phyloP scores from a whole-genome alignment of 805 yeast species.

The Yamadazyma endophytica region DNA sequence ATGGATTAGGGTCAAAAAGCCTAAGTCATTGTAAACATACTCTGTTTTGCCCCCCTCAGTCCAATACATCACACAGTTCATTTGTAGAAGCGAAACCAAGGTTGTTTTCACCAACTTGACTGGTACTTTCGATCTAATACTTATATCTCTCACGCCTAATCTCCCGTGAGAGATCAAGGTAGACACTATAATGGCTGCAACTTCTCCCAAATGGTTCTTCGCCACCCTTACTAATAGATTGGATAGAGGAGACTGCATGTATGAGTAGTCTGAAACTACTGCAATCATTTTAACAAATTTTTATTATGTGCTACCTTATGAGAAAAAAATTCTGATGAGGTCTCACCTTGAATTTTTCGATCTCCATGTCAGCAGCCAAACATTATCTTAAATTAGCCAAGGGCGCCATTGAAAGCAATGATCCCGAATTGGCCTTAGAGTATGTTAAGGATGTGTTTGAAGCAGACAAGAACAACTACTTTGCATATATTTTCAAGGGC shows the following conservation, averaged over 20 bases:
- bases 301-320: not conserved
- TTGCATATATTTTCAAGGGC: slow-evolving; percentile 69
- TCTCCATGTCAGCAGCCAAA: slow-evolving; percentile 17
- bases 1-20: slow-evolving; percentile 61
- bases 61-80: slow-evolving; percentile 71
- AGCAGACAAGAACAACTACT: slow-evolving; percentile 53
- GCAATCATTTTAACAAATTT: slow-evolving; percentile 5
- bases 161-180: slow-evolving; percentile 66
- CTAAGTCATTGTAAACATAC: slow-evolving; percentile 62
- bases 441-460: slow-evolving; percentile 52
- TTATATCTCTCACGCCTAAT: slow-evolving; percentile 52
- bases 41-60: slow-evolving; percentile 26
- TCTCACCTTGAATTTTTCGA: not conserved
- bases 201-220: slow-evolving; percentile 62
- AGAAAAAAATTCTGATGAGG: too few relatives aligned
- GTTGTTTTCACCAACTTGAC: slow-evolving; percentile 53
- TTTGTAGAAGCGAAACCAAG: slow-evolving; percentile 73
- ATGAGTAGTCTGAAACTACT: slow-evolving; percentile 18
- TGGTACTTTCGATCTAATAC: slow-evolving; percentile 44
- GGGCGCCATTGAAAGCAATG: slow-evolving; percentile 48
- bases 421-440: slow-evolving; percentile 60
- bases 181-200: slow-evolving; percentile 62
- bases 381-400: slow-evolving; percentile 36
- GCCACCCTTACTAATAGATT: slow-evolving; percentile 52
- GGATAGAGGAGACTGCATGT: slow-evolving; percentile 61